These are phyloP conservation scores for Taiozyma sp. DNA, from an alignment of 1,139 yeast species.

Conservation along the genomic window DNA sequence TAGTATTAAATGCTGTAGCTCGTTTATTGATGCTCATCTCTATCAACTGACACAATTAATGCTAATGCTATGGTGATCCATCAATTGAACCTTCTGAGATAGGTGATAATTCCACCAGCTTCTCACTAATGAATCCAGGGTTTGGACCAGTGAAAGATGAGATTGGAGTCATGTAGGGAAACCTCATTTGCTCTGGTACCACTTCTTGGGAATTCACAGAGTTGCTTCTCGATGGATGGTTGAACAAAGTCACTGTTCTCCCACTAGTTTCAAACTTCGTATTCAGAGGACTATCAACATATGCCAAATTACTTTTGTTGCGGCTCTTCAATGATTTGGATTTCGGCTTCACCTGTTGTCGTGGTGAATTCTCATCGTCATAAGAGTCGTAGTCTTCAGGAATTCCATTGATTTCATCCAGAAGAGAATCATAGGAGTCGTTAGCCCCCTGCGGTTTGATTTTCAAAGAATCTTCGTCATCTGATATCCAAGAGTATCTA, in stretches of 20 bases:
- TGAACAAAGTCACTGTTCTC: constrained; percentile 57
- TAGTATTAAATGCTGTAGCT: neutral
- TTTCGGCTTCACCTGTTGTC: constrained; percentile 1
- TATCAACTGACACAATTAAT: neutral
- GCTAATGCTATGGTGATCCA: constrained; percentile 11
- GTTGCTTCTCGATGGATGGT: constrained; percentile 11
- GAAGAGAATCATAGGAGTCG: constrained; percentile 19
- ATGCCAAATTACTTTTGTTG: constrained; percentile 1
- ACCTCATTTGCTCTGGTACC: neutral
- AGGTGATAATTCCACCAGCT: constrained; percentile 20
- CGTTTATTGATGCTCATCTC: neutral
- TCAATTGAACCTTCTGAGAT: constrained; percentile 23
- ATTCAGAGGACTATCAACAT: constrained; percentile 13
- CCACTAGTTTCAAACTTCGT: constrained; percentile 46
- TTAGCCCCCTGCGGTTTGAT: neutral
- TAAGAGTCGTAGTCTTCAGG: constrained; percentile 61
- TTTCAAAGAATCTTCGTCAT: constrained; percentile 26
- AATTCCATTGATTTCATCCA: constrained; percentile 34
- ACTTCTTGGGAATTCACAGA: constrained; percentile 6
- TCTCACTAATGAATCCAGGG: constrained; percentile 14
- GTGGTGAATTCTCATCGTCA: neutral
- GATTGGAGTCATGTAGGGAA: constrained; percentile 18
- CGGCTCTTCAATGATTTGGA: constrained; percentile 20
- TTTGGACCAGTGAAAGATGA: constrained; percentile 18
- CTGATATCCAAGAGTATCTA: constrained; percentile 37